Conservation (phyloP, 495 filamentous ascomycete species). For the Hyaloscypha variabilis region DNA sequence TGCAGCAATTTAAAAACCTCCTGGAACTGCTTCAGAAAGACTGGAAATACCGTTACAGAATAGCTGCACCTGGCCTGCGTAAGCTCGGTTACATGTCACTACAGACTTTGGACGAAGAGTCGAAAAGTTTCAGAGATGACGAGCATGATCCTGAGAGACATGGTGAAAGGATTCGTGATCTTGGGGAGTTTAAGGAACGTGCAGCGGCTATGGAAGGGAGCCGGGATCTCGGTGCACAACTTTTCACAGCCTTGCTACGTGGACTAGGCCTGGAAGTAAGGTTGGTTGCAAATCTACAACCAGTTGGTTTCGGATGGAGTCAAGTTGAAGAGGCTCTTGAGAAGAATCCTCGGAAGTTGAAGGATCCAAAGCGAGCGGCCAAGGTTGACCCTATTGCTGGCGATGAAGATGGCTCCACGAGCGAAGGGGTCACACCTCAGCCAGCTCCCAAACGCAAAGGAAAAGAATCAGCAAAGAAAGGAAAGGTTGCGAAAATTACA, state of each 20-base stretch:
- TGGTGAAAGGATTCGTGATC: constrained; percentile 70
- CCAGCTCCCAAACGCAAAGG: constrained; percentile 23
- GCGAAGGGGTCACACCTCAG: constrained; percentile 12
- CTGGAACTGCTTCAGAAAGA: constrained; percentile 75
- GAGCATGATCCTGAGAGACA: constrained; percentile 61
- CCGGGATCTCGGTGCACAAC: constrained; percentile 83
- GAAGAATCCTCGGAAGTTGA: constrained; percentile 33
- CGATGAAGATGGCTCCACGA: constrained; percentile 30
- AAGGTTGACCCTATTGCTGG: constrained; percentile 38
- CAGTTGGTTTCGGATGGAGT: constrained; percentile 89
- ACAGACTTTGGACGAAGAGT: constrained; percentile 65
- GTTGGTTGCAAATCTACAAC: constrained; percentile 82
- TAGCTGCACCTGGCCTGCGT: constrained; percentile 78
- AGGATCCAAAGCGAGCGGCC: neutral
- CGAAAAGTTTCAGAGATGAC: constrained; percentile 64
- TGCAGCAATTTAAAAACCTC: constrained; percentile 78
- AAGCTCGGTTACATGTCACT: constrained; percentile 86
- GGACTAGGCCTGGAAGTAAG: constrained; percentile 80
- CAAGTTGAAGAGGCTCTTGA: constrained; percentile 71
- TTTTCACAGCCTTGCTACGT: constrained; percentile 88
- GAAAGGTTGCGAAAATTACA: constrained; percentile 7
- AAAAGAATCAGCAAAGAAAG: constrained; percentile 28
- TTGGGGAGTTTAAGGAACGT: constrained; percentile 66
- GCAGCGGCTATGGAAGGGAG: constrained; percentile 79
- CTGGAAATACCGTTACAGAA: constrained; percentile 84